Evolutionary conservation across 257 asterid genomes (phyloP), one percentile per base, ranked within the genome.

Genomic region (Apocynum venetum): DNA sequence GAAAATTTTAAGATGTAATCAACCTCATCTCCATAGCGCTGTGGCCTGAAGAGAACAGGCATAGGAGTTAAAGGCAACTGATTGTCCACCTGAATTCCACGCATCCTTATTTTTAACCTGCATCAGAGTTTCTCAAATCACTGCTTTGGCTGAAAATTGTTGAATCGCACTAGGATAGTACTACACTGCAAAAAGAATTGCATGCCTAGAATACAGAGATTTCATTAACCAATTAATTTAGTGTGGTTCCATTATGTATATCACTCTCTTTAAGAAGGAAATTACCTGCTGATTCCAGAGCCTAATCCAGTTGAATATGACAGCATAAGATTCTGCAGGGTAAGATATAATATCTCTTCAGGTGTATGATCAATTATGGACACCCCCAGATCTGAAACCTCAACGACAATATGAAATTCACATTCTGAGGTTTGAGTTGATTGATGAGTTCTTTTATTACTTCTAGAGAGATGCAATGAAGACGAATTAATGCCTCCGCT

Each of bases 341-440:
- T 89, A 67, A 91, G 77, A 81, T 91, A 96, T 82, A 96, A 76
- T 87, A 96, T 96, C 93, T 96, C 99, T 84, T 93, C 97, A 60
- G 99, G 99, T 77, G 99, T 91, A 80, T 96, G 99, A 88, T 96
- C 99, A 85, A 96, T 83, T 79, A 96, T 79, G 77, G 99, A 96
- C 85, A 96, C 75, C 43, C 99, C 98, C 83, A 96, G 97, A 88
- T 96, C 99, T 2, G 91, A 89, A 51, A 96, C 93, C 88, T 96
- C 99, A 75, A 96, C 88, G 81, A 87, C 85, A 80, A 93, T 85
- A 88, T 96, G 99, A 82, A 91, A 93, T 87, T 96, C 99, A 66
- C 86, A 80, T 74, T 89, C 92, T 56, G 93, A 79, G 82, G 79
- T 74, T 49, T 84, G 76, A n/a, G 85, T 74, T 76, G 96, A 78